Evolutionary conservation across 2,329 filamentous ascomycete species (phyloP).

Genomic region (Bipolaris oryzae): DNA sequence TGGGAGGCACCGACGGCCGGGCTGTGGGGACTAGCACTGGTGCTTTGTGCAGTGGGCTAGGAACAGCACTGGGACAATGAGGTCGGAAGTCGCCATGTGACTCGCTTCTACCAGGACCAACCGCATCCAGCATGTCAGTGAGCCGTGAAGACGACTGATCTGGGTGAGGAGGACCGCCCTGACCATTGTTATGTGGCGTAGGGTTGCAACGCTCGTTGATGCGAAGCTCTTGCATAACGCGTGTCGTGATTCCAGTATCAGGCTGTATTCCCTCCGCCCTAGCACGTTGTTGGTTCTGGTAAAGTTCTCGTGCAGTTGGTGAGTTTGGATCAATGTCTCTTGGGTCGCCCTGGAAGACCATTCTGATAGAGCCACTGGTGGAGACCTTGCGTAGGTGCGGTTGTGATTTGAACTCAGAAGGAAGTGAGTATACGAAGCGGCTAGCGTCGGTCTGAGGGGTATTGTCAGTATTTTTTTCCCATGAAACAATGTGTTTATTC

Average conservation of each 20-base stretch:
- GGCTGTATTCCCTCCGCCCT: conserved; percentile 8
- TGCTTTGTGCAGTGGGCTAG: conserved; percentile 37
- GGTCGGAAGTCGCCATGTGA: conserved; percentile 27
- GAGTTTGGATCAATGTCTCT: conserved; percentile 29
- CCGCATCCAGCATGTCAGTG: conserved; percentile 35
- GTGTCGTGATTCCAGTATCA: conserved; percentile 15
- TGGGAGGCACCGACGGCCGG: conserved; percentile 7
- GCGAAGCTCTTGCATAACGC: conserved; percentile 31
- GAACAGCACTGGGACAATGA: conserved; percentile 38
- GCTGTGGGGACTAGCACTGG: conserved; percentile 10
- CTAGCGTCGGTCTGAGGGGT: conserved; percentile 29
- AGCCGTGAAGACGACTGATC: conserved; percentile 34
- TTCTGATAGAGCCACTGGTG: conserved; percentile 28
- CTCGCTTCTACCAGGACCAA: conserved; percentile 23
- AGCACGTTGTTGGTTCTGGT: neutral
- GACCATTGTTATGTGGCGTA: neutral
- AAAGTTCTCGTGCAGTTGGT: conserved; percentile 15
- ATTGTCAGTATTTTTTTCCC: conserved; percentile 15
- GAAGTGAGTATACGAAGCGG: conserved; percentile 31
- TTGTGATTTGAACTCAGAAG: conserved; percentile 11
- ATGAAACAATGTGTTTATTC: neutral
- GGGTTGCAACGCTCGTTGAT: conserved; percentile 13
- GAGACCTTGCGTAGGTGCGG: conserved; percentile 18
- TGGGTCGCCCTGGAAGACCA: conserved; percentile 34
- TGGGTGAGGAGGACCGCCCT: conserved; percentile 15